Base-by-base conservation (phyloP, 2,329 filamentous ascomycete genomes). In the Diaporthe sp. region DNA sequence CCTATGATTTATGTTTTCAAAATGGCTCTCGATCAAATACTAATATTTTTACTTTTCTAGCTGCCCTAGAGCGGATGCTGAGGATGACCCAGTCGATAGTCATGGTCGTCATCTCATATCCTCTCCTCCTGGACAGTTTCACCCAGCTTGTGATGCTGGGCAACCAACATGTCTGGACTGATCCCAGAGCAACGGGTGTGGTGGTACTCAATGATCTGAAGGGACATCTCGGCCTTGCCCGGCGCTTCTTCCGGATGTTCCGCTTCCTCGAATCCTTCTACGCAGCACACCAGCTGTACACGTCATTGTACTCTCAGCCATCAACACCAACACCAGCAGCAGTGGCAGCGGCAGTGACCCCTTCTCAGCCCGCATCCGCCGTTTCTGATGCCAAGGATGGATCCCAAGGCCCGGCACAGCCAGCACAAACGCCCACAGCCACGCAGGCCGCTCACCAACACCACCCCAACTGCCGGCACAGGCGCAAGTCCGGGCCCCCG, bases 161-260 rank as follows among this genome's bases (percentile, higher is more conserved):
- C 25, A 71, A 73, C 55, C 27, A 35, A 8, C 44, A 71, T 25
- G 37, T 72, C 37, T 76, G 73, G 73, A 50, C 42, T 1, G 66
- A 71, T 47, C 70, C 65, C 30, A 55, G 75, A 12, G 39, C 47
- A n/a, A 35, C 42, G 9, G 42, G 50, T 15, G 10, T 61, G 10
- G 51, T 50, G 35, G 63, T 55, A 2, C 73, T 76, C 44, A 30
- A 19, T n/a, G 27, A 44, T 9, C 51, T 77, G 22, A 74, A 72
- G 12, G 56, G 65, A 27, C 58, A 70, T 6, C 19, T 73, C 3
- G 71, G 59, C 25, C 44, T 76, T n/a, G 83, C 83, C 25, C 87
- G 93, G 50, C 89, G 92, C 30, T 91, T 90, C 82, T 88, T 94
- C 79, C 90, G 93, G 17, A 84, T 93, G 73, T 93, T 94, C 80